Base-by-base conservation (phyloP, 2,329 filamentous ascomycete species). In the Dactylellina cionopaga region DNA sequence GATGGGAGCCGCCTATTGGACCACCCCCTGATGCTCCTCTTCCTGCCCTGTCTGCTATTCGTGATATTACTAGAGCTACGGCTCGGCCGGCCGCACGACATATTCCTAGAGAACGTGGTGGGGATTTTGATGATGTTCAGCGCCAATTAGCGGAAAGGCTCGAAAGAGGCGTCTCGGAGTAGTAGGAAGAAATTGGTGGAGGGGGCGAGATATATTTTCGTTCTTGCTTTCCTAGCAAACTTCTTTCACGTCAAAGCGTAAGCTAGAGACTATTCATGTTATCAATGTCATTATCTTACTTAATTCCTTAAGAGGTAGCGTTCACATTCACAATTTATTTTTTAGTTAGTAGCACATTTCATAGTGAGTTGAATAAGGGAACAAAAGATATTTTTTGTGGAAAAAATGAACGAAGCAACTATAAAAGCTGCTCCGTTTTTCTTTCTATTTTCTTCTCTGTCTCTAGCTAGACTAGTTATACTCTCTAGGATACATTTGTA, bases 401-500 rank as follows among this genome's bases (percentile, higher is more conserved):
- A 60, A 60, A 60, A 60, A 33, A 60, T 22, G 25, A 39, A 60
- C 41, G 25, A 47, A 43, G 41, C 43, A 49, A 17, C 15, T 19
- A 33, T 19, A 41, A 15, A 39, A 15, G 10, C 54, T 35, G 31
- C 11, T 19, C 44, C 39, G 24, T 52, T 19, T 44, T 63, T 63
- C 59, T 54, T 63, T 54, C 47, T 43, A 54, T 54, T 63, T 49
- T 54, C 9, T 64, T 43, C 15, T 44, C 29, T 65, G 46, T 39
- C 44, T 59, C 27, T 43, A 27, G 56, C 58, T 63, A 71, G 58
- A 63, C 66, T 71, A 71, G 41, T 31, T 55, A 24, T 41, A 22
- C 55, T 70, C 65, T 70, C 65, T 70, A 71, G 59, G 58, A 63
- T 71, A 71, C 65, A 71, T 63, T 55, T 56, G 56, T 71, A 62